phyloP scores from a whole-genome alignment of 2,329 filamentous ascomycete genomes.

The Leptographium procerum region DNA sequence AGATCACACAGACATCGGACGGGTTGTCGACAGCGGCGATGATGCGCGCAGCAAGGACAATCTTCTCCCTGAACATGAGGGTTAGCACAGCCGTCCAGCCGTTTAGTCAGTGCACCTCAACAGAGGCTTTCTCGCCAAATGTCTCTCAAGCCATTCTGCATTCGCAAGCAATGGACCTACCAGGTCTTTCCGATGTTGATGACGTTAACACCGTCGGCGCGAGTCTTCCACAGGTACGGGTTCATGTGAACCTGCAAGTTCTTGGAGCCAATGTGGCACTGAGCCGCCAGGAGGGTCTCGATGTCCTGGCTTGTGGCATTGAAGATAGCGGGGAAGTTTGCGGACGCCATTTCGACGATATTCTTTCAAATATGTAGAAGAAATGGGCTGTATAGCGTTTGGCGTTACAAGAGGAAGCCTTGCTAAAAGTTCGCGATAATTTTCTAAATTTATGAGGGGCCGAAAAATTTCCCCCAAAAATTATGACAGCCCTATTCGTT shows the following conservation, averaged over 20 bases:
- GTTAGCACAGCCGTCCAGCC: not conserved
- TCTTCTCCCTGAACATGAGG: constrained; percentile 73
- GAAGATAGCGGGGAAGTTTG: constrained; percentile 89
- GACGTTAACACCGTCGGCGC: constrained; percentile 95
- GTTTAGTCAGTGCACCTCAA: not conserved
- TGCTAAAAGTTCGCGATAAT: constrained; percentile 4
- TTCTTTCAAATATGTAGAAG: constrained; percentile 13
- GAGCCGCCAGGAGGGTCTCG: constrained; percentile 97
- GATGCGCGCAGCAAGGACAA: constrained; percentile 95
- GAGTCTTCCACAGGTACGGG: constrained; percentile 98
- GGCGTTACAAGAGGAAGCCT: not conserved
- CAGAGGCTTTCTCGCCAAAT: not conserved
- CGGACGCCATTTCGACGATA: constrained; percentile 77
- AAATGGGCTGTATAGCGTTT: not conserved
- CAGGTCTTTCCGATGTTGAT: constrained; percentile 99
- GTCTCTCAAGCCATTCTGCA: not conserved
- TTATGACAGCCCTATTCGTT: constrained; percentile 9
- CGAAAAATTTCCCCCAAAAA: constrained; percentile 8
- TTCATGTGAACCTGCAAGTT: constrained; percentile 96
- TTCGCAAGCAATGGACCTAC: constrained; percentile 39
- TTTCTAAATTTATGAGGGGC: constrained; percentile 10
- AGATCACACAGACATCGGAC: constrained; percentile 98
- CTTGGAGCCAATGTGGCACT: constrained; percentile 95
- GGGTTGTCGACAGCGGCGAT: constrained; percentile 99
- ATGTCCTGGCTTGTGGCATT: constrained; percentile 97